Conservation (phyloP, 148 eudicot species). For the Spergularia marina region DNA sequence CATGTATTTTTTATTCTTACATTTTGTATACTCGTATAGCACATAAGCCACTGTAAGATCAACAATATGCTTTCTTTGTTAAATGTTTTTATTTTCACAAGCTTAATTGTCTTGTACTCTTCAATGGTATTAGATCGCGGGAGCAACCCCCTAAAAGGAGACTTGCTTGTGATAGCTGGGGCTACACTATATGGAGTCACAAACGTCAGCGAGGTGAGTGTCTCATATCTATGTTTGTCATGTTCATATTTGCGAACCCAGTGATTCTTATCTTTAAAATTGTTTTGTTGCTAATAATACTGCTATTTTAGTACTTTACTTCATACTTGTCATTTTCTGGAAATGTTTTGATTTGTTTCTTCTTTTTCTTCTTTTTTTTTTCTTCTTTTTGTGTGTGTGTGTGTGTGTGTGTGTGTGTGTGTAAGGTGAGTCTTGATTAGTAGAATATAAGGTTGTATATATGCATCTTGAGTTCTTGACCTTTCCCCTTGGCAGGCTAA, state of each 20-base stretch:
- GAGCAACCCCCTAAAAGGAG: conserved; percentile 70
- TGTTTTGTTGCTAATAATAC: too few relatives aligned
- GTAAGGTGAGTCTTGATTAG: too few relatives aligned
- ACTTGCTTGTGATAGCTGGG: conserved; percentile 72
- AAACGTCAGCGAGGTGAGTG: conserved; percentile 77
- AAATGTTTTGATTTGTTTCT: too few relatives aligned
- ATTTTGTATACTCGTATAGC: background rate
- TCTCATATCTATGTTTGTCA: conserved; percentile 5
- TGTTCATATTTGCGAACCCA: conserved; percentile 5
- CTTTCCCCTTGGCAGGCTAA: too few relatives aligned
- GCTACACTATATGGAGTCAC: conserved; percentile 76
- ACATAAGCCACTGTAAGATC: background rate
- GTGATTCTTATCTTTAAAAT: too few relatives aligned
- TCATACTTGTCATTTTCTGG: too few relatives aligned
- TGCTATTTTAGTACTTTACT: too few relatives aligned
- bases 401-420: too few relatives aligned
- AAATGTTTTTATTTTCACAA: background rate
- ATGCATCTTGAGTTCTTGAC: too few relatives aligned
- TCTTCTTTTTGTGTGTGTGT: too few relatives aligned
- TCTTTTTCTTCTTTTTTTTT: too few relatives aligned
- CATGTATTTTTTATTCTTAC: background rate
- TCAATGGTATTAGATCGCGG: conserved; percentile 17
- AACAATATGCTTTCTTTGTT: background rate
- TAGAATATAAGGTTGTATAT: too few relatives aligned
- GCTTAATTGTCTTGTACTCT: background rate